Conservation (phyloP, 176 grass and related monocot genomes). For the Oryza rufipogon region DNA sequence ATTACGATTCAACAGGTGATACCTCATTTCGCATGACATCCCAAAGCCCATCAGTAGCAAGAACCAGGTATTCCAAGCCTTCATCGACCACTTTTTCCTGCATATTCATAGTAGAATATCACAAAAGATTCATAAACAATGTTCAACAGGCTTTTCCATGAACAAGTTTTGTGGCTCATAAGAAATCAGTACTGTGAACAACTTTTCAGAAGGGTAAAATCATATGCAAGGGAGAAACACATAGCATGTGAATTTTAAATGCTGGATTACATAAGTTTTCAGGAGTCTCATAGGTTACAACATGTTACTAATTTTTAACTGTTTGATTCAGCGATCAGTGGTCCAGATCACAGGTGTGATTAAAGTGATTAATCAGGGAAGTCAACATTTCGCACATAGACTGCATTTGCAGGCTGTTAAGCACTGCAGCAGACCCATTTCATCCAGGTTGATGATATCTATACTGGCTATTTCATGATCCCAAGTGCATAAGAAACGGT, state of each 20-base stretch:
- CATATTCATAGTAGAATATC: conserved; percentile 8
- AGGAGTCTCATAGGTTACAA: neutral
- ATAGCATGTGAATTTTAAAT: neutral
- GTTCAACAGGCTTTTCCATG: neutral
- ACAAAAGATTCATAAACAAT: neutral
- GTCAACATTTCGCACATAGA: neutral
- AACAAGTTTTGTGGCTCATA: conserved; percentile 10
- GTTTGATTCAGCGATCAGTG: neutral
- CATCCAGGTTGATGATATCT: neutral
- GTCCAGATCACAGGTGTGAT: conserved; percentile 18
- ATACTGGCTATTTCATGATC: conserved; percentile 19
- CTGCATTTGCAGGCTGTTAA: neutral
- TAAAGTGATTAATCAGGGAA: neutral
- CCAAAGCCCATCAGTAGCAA: conserved; percentile 91
- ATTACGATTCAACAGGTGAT: neutral
- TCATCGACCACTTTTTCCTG: conserved; percentile 66
- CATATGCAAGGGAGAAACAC: neutral
- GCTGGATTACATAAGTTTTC: neutral
- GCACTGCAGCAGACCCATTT: neutral
- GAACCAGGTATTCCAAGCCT: conserved; percentile 74
- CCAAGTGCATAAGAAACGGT: neutral
- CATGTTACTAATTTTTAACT: conserved; percentile 2
- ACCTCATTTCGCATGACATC: conserved; percentile 86
- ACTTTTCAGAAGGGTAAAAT: neutral
- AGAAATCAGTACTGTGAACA: neutral